Conservation (phyloP, 2,329 filamentous ascomycete genomes). For the Penicillium sp. region DNA sequence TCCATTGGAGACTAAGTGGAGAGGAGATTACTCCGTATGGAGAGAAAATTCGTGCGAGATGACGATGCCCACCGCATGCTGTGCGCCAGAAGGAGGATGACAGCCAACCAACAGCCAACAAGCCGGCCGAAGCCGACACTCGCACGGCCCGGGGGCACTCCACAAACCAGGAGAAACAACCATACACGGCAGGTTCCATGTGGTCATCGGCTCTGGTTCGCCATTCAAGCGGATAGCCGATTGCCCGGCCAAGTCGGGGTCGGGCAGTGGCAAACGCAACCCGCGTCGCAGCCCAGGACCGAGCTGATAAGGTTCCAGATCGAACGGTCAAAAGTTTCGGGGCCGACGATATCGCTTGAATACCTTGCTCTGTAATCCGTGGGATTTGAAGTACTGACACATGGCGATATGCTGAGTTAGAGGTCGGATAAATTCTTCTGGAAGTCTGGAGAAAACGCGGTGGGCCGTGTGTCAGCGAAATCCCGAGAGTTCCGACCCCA, state of each 20-base stretch:
- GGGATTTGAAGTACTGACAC: not conserved
- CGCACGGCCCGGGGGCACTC: slow-evolving; percentile 14
- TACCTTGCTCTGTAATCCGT: not conserved
- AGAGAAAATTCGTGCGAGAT: slow-evolving; percentile 16
- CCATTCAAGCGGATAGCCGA: slow-evolving; percentile 17
- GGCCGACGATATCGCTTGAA: not conserved
- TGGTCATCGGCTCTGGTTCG: slow-evolving; percentile 18
- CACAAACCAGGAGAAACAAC: slow-evolving; percentile 8
- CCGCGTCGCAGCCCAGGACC: not conserved
- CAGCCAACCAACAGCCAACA: slow-evolving; percentile 10
- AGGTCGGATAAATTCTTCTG: not conserved
- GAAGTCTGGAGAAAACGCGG: slow-evolving; percentile 9
- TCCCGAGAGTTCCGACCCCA: slow-evolving; percentile 21
- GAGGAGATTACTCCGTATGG: slow-evolving; percentile 16
- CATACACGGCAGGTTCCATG: slow-evolving; percentile 19
- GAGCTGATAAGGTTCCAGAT: not conserved
- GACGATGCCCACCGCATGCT: slow-evolving; percentile 14
- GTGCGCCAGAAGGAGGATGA: not conserved
- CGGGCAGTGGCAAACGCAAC: slow-evolving; percentile 13
- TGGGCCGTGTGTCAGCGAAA: slow-evolving; percentile 8
- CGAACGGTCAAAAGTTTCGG: not conserved
- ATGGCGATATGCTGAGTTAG: not conserved
- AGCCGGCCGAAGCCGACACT: slow-evolving; percentile 26
- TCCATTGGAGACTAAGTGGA: slow-evolving; percentile 12
- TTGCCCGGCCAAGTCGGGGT: slow-evolving; percentile 3